These are phyloP conservation scores for Aspergillus terreus DNA, from an alignment of 2,329 filamentous ascomycete species.

Conservation along the genomic window DNA sequence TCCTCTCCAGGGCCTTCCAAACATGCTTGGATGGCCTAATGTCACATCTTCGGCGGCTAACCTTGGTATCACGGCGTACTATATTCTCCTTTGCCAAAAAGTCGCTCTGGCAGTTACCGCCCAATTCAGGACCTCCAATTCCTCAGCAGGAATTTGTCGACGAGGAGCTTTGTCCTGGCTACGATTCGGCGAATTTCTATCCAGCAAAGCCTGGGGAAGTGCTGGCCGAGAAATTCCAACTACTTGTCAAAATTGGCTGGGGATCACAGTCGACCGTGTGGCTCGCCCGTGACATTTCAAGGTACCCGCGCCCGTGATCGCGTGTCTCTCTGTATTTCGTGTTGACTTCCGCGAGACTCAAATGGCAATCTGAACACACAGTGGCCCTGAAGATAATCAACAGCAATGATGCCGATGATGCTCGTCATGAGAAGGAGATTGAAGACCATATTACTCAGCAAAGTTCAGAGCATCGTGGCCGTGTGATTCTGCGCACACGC, in stretches of 20 bases:
- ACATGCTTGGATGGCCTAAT: too few relatives aligned
- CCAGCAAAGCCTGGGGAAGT: too few relatives aligned
- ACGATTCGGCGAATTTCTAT: too few relatives aligned
- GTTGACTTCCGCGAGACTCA: not conserved
- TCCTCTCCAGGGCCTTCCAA: too few relatives aligned
- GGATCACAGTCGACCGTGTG: slow-evolving; percentile 44
- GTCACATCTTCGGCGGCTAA: too few relatives aligned
- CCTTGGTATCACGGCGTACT: too few relatives aligned
- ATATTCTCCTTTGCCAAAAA: too few relatives aligned
- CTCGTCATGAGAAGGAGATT: slow-evolving; percentile 22
- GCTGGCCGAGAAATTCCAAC: slow-evolving; percentile 15
- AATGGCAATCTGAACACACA: slow-evolving; percentile 13
- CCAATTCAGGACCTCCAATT: too few relatives aligned
- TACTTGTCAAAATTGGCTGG: slow-evolving; percentile 40
- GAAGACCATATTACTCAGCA: slow-evolving; percentile 22
- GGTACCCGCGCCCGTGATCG: not conserved
- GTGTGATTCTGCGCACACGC: slow-evolving; percentile 14
- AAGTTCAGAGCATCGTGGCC: slow-evolving; percentile 22
- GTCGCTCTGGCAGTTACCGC: too few relatives aligned
- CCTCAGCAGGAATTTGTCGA: too few relatives aligned
- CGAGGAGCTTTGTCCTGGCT: too few relatives aligned
- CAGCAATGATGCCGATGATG: slow-evolving; percentile 10
- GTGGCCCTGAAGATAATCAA: slow-evolving; percentile 30
- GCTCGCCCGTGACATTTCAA: slow-evolving; percentile 37
- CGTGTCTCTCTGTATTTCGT: too few relatives aligned